Evolutionary conservation across 2,329 filamentous ascomycete genomes (phyloP), one percentile per base, ranked within the genome.

Genomic region (Cryphonectria parasitica): DNA sequence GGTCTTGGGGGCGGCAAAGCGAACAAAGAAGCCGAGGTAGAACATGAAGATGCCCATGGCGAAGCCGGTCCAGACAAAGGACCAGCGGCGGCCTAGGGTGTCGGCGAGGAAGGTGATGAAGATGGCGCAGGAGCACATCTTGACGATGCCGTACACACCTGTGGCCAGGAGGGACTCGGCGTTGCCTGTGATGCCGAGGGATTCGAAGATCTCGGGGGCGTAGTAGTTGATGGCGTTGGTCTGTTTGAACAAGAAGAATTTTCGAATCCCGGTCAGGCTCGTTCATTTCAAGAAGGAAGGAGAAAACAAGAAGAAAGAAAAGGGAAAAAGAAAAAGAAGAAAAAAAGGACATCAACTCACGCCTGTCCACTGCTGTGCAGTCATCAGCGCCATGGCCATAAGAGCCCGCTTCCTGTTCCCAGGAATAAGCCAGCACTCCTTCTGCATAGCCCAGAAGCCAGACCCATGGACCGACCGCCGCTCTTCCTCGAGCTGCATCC

Each of bases 361-460:
- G 25, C 90, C 90, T 0, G 90, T 92, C 87, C 92, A 91, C 77
- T 92, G 90, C 78, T 93, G 91, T 78, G 89, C 92, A 54, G 92
- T 81, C 90, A 90, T 83, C 66, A 88, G 79, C 2, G 81, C 54
- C 64, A 93, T 86, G 41, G 88, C 66, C 70, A 78, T 77, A 31
- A 78, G 70, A 2, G 72, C 75, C 49, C 77, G 75, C 63, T 75
- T 75, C 66, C 77, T 74, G 73, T 78, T 78, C 85, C 88, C 49
- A 85, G 80, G 19, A 79, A 76, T 73, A n/a, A 74, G 68, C 76
- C 82, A 82, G 67, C 72, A 74, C 72, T 76, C 75, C 65, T 72
- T 75, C 41, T 75, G 73, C 66, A 74, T 68, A n/a, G 74, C 74
- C 74, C 74, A 75, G 70, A 74, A 76, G 5, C 74, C 73, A 17